phyloP scores from a whole-genome alignment of 768 basidiomycete species.

The Gloeostereum incarnatum region DNA sequence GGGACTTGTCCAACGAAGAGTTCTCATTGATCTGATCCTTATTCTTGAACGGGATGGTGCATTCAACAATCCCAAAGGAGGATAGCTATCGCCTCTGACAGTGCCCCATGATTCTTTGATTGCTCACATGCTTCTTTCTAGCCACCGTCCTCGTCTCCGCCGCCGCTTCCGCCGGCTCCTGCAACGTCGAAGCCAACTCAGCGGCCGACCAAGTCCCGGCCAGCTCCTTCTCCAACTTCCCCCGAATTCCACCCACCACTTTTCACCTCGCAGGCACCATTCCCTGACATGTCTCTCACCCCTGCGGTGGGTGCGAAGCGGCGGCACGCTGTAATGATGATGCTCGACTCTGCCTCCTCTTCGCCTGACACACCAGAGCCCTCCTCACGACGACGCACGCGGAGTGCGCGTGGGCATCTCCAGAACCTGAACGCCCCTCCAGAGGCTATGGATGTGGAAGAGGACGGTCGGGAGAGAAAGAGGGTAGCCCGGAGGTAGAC shows the following conservation, averaged over 20 bases:
- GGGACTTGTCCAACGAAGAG: background rate
- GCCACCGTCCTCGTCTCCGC: slow-evolving; percentile 18
- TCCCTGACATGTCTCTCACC: slow-evolving; percentile 17
- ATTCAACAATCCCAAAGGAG: too few species aligned
- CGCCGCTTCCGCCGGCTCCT: slow-evolving; percentile 25
- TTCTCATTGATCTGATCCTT: too few species aligned
- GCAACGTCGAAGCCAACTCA: slow-evolving; percentile 14
- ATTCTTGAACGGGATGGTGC: too few species aligned
- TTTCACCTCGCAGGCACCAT: slow-evolving; percentile 12
- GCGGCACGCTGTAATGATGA: slow-evolving; percentile 72
- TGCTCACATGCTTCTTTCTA: slow-evolving; percentile 6
- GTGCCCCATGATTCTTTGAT: slow-evolving; percentile 5
- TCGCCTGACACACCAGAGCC: slow-evolving; percentile 25
- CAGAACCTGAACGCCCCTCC: slow-evolving; percentile 28
- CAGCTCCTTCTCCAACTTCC: slow-evolving; percentile 11
- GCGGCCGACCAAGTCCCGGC: slow-evolving; percentile 17
- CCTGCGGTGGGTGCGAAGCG: slow-evolving; percentile 56
- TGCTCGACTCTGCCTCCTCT: slow-evolving; percentile 47
- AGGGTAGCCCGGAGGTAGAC: slow-evolving; percentile 57
- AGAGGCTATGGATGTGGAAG: slow-evolving; percentile 70
- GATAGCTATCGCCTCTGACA: slow-evolving; percentile 13
- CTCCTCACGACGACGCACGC: slow-evolving; percentile 43
- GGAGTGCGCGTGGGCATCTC: slow-evolving; percentile 32
- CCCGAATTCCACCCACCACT: slow-evolving; percentile 8
- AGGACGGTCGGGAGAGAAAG: slow-evolving; percentile 68